phyloP scores from a whole-genome alignment of 305 asterid species.

The Withania somnifera region DNA sequence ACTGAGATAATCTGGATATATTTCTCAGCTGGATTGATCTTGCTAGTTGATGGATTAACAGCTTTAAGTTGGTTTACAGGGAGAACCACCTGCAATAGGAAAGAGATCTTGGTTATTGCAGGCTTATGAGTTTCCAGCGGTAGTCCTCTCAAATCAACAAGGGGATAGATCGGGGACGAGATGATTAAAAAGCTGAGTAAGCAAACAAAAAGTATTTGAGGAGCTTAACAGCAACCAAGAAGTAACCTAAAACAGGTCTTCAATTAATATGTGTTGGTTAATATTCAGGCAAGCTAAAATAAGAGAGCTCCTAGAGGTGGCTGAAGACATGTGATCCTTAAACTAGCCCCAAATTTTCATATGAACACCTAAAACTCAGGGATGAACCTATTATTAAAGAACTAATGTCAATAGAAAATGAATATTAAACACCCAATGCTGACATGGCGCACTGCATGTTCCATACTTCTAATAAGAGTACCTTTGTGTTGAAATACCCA shows the following conservation, averaged over 20 bases:
- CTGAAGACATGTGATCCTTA: not conserved
- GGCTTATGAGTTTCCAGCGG: not conserved
- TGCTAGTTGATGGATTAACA: conserved; percentile 59
- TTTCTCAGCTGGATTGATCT: conserved; percentile 68
- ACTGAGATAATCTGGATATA: conserved; percentile 78
- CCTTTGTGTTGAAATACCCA: not conserved
- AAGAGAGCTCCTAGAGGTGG: not conserved
- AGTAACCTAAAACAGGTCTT: not conserved
- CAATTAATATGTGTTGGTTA: not conserved
- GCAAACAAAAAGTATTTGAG: not conserved
- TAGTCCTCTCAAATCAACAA: not conserved
- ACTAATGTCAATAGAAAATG: not conserved
- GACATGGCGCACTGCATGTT: not conserved
- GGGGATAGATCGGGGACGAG: not conserved
- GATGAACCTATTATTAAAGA: not conserved
- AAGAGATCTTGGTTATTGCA: not conserved
- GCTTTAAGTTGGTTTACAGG: conserved; percentile 71
- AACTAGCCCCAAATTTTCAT: not conserved
- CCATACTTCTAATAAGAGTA: not conserved
- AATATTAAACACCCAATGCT: not conserved
- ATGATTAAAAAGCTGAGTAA: not conserved
- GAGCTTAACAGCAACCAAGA: not conserved
- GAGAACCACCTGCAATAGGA: conserved; percentile 49
- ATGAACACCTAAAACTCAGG: not conserved
- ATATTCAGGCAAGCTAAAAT: not conserved